These are phyloP conservation scores for Prorocentrum cordatum DNA, from an alignment of 169 alveolate genomes.

Conservation along the genomic window DNA sequence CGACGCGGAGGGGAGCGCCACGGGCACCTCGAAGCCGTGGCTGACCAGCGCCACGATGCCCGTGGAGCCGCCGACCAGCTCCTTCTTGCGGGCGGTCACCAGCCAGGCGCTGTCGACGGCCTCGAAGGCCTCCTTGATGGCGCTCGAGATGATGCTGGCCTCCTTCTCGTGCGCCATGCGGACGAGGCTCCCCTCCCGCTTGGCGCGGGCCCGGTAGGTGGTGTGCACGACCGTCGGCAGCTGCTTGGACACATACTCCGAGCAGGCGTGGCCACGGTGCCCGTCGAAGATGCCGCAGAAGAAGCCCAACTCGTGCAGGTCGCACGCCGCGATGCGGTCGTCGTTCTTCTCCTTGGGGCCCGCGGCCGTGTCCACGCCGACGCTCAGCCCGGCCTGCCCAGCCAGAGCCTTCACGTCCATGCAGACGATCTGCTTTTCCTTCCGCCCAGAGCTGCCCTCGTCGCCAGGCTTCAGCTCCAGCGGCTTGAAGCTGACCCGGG, in stretches of 20 bases:
- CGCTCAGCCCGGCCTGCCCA: constrained; percentile 22
- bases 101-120: constrained; percentile 17
- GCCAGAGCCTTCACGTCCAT: constrained; percentile 45
- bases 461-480: not conserved
- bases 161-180: constrained; percentile 26
- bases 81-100: constrained; percentile 30
- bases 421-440: not conserved
- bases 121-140: constrained; percentile 40
- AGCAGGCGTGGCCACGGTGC: not conserved
- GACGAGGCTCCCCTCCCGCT: constrained; percentile 32
- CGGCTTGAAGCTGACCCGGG: not conserved
- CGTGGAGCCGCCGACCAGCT: constrained; percentile 30
- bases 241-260: not conserved
- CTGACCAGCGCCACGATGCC: constrained; percentile 48
- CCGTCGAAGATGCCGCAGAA: constrained; percentile 35
- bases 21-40: constrained; percentile 28
- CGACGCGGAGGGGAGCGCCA: not conserved
- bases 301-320: constrained; percentile 49
- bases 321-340: constrained; percentile 51
- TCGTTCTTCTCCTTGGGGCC: constrained; percentile 54
- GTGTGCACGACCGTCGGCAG: constrained; percentile 12
- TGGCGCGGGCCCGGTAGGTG: constrained; percentile 26
- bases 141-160: constrained; percentile 9
- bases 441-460: not conserved
- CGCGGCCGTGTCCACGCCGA: constrained; percentile 50